Conservation (phyloP, 352 stramenopile species). For the Globisporangium recalcitrans region DNA sequence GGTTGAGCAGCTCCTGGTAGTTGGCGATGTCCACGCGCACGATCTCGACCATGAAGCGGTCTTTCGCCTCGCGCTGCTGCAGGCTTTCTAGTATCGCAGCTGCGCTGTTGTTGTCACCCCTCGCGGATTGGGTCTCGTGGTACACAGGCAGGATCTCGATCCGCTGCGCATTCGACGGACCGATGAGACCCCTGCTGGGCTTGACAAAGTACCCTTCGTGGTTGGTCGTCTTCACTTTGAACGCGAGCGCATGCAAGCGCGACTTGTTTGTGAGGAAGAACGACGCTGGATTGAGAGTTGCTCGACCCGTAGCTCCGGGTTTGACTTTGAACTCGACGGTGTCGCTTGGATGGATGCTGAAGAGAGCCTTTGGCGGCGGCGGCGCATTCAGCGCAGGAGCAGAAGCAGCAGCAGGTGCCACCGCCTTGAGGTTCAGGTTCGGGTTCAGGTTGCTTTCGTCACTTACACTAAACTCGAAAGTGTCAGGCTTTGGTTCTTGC, state of each 20-base stretch:
- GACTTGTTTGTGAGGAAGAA: constrained; percentile 65
- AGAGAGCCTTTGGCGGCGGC: constrained; percentile 23
- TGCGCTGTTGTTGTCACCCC: not conserved
- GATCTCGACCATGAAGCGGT: constrained; percentile 71
- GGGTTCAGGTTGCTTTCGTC: not conserved
- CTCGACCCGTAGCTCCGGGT: constrained; percentile 24
- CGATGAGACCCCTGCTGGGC: constrained; percentile 58
- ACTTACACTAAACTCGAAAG: constrained; percentile 4
- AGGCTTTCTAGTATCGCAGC: constrained; percentile 15
- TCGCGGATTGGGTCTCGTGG: not conserved
- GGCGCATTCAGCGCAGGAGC: not conserved
- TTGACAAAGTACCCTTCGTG: constrained; percentile 72
- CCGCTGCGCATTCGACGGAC: constrained; percentile 46
- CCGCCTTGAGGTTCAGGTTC: not conserved
- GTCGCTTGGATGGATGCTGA: constrained; percentile 41
- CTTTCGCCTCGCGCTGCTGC: constrained; percentile 47
- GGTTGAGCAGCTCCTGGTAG: constrained; percentile 34
- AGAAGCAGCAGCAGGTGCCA: not conserved
- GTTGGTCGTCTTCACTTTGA: constrained; percentile 81
- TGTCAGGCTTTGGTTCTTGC: not conserved
- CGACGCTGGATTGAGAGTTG: constrained; percentile 16
- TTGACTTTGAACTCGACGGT: constrained; percentile 39
- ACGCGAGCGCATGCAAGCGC: constrained; percentile 44
- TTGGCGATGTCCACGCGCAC: constrained; percentile 34
- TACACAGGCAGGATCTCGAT: constrained; percentile 53